Conservation (phyloP, 768 basidiomycete species). For the Trametes cubensis region DNA sequence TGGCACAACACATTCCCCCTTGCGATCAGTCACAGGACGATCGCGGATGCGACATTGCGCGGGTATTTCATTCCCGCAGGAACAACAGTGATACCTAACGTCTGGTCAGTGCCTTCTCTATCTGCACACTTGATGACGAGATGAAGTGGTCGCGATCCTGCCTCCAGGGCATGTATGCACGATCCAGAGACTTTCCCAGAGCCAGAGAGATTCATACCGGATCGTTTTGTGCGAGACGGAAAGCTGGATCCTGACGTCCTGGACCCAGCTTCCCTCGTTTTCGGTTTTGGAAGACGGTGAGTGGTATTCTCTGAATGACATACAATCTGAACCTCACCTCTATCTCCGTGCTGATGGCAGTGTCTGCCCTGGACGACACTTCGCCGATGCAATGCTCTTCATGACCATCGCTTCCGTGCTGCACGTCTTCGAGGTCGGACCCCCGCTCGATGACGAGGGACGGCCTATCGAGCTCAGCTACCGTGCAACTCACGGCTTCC, state of each 20-base stretch:
- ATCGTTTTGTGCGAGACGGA: conserved; percentile 54
- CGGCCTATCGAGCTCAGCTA: not conserved
- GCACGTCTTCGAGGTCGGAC: conserved; percentile 24
- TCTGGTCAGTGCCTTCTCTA: too few relatives aligned
- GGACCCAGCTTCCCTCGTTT: conserved; percentile 21
- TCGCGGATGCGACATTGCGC: conserved; percentile 25
- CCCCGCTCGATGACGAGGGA: conserved; percentile 15
- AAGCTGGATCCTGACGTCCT: conserved; percentile 68
- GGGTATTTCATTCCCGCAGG: conserved; percentile 31
- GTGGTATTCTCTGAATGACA: not conserved
- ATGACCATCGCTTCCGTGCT: conserved; percentile 21
- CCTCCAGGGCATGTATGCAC: too few relatives aligned
- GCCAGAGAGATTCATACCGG: conserved; percentile 80
- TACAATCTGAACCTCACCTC: not conserved
- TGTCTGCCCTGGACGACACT: conserved; percentile 24
- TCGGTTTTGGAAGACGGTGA: conserved; percentile 32
- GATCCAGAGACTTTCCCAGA: conserved; percentile 81
- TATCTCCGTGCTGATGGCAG: not conserved
- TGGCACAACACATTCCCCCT: conserved; percentile 20
- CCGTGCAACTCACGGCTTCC: not conserved
- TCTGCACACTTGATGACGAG: too few relatives aligned
- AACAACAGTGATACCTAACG: conserved; percentile 27
- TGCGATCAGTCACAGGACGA: conserved; percentile 32
- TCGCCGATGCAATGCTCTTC: conserved; percentile 20
- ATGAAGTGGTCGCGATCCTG: too few relatives aligned